Evolutionary conservation across 2,329 filamentous ascomycete genomes (phyloP).

Genomic region (Cytospora piceicola): DNA sequence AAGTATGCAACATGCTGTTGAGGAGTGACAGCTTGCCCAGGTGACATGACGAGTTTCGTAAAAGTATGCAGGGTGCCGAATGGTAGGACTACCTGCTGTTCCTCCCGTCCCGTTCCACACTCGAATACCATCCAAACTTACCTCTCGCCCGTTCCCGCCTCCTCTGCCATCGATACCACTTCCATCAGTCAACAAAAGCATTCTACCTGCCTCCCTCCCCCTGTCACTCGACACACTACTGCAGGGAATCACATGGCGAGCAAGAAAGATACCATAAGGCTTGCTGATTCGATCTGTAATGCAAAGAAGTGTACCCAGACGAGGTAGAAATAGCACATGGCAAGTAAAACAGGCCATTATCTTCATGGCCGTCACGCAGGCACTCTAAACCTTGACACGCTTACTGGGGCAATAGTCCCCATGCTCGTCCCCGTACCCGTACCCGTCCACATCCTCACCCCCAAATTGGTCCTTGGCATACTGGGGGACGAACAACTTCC

Average conservation of each 20-base stretch:
- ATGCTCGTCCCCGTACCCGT: neutral
- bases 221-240: neutral
- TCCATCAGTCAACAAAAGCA: neutral
- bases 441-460: neutral
- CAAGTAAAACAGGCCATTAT: neutral
- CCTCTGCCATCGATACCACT: neutral
- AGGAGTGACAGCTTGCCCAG: neutral
- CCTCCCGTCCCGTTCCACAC: no score
- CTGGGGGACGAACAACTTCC: neutral
- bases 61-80: no score
- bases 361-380: neutral
- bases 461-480: neutral
- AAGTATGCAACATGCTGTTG: neutral
- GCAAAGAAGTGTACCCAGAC: neutral
- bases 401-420: neutral
- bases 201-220: neutral
- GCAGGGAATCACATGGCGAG: neutral
- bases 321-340: neutral
- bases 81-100: no score
- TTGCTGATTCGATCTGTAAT: neutral
- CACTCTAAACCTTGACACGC: neutral
- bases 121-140: no score
- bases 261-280: neutral
- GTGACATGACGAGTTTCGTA: neutral
- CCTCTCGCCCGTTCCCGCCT: neutral